Base-by-base conservation (phyloP, 257 asterid species). In the Petunia axillaris region DNA sequence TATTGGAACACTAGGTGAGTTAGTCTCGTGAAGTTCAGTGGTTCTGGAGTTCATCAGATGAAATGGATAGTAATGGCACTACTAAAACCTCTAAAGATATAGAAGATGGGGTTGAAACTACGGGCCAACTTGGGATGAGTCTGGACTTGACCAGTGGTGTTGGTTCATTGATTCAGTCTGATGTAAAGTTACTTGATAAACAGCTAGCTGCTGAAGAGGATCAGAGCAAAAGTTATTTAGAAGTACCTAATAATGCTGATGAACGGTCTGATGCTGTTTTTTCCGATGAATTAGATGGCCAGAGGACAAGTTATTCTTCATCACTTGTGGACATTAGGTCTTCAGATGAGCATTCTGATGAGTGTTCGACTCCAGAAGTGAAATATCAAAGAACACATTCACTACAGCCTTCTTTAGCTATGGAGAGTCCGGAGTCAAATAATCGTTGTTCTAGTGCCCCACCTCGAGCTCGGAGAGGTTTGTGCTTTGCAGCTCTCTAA, bases 391-490 rank as follows among this genome's bases (percentile, higher is more conserved):
- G 67, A 75, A 64, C 84, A 74, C 78, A 77, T 60, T 80, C 82
- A 36, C 67, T 65, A 43, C 85, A 85, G 63, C 81, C 86, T 75
- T 86, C 91, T 14, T 83, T 96, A 52, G 67, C 62, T 68, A 64
- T 78, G 60, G 91, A 88, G 81, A 87, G 75, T 82, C 81, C 89
- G 41, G 83, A 64, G 39, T 73, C 77, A 41, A 87, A 80, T 67
- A 87, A 84, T 77, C 68, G 25, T 67, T 84, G 85, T 83, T 41
- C 48, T 68, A 87, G 89, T 82, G 84, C 90, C 35, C 82, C 87
- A 8, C 88, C 90, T 83, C 85, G 2, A 63, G 83, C 79, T 57
- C 85, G 25, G 77, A 85, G 84, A 92, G 97, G 99, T 95, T 66
- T 39, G 81, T 58, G 48, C 82, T 36, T 58, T 68, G 52, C 60